phyloP scores from a whole-genome alignment of 2,329 filamentous ascomycete species.

The Pestalotiopsis sp. region DNA sequence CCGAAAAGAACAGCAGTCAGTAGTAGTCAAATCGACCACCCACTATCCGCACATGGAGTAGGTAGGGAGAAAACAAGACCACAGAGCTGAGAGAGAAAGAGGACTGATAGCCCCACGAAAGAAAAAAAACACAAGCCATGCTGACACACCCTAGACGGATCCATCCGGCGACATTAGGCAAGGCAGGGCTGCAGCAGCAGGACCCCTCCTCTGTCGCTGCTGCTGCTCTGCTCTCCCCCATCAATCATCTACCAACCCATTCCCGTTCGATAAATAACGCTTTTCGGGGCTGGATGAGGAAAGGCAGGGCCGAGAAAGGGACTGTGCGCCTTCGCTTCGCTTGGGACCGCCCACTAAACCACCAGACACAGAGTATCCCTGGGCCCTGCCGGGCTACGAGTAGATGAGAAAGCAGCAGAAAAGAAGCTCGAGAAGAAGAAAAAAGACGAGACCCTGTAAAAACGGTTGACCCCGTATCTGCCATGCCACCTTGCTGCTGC shows the following conservation, averaged over 20 bases:
- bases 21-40: not conserved
- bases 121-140: not conserved
- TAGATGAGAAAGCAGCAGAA: not conserved
- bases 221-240: not conserved
- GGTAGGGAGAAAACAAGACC: not conserved
- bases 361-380: not conserved
- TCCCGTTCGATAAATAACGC: not conserved
- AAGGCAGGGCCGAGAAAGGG: not conserved
- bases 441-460: too few species aligned
- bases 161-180: not conserved
- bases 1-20: not conserved
- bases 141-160: constrained; percentile 4
- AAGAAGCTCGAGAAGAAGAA: not conserved
- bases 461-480: too few species aligned
- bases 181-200: constrained; percentile 5
- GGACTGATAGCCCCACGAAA: not conserved
- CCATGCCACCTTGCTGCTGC: too few species aligned
- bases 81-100: not conserved
- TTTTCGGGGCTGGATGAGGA: not conserved
- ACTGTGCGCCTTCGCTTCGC: not conserved
- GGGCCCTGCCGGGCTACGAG: too few species aligned
- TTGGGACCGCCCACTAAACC: not conserved
- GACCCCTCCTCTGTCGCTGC: too few species aligned
- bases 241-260: not conserved
- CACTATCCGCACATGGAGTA: not conserved